Base-by-base conservation (phyloP, 176 grass and related monocot genomes). In the Aegilops speltoides region DNA sequence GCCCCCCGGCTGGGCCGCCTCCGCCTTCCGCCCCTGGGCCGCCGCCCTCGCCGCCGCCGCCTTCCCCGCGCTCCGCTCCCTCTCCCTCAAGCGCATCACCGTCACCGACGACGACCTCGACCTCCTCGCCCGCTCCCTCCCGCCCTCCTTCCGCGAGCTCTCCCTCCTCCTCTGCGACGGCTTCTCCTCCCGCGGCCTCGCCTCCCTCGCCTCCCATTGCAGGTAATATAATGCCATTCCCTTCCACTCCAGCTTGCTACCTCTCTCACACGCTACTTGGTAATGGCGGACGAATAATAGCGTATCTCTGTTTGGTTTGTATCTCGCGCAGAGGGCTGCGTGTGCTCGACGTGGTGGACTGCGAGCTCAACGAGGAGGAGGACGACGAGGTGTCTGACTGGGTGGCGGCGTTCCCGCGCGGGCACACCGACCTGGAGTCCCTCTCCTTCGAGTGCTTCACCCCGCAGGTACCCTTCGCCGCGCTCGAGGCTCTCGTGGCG, bases 81-180 rank as follows among this genome's bases (percentile, higher is more conserved):
- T 99, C 80, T 83, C 74, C 31, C 87, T 99, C 86, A 99, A 99
- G 89, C 94, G 97, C 80, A 83, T 99, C 81, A 89, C 97, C 50
- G 85, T 99, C 81, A 84, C 87, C 7, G 90, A 99, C 88, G 86
- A 87, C 72, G 94, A 99, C 88, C 94, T 99, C 54, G 78, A 89
- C 56, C 90, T 96, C 46, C 69, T 96, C 19, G 80, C 88, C 4
- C 84, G 80, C 73, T 86, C 83, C 28, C 86, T 87, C 52, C 86
- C 89, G 13, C 20, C 78, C 5, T 89, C 80, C 74, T 96, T 99
- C 83, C 61, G 83, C 25, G 94, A 94, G 38, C 81, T 99, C 83
- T 84, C 90, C n/a, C 79, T 99, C 76, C 71, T 94, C 79, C 93
- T 93, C 81, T 99, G 97, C 63, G 97, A 99, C 31, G 94, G 97